Conservation (phyloP, 2,329 filamentous ascomycete genomes). For the Trichophaea hybrida region DNA sequence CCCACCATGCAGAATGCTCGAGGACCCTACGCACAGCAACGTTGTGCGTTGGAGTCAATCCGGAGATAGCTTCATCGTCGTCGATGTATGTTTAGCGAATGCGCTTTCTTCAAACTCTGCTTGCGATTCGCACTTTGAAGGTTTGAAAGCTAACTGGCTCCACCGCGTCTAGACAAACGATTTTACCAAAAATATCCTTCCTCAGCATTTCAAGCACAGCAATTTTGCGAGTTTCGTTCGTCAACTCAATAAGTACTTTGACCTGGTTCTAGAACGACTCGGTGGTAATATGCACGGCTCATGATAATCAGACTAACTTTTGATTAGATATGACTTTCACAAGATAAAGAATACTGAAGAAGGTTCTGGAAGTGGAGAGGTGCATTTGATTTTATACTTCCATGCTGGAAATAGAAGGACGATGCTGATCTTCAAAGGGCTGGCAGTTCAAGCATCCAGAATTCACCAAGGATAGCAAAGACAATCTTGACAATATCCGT, state of each 20-base stretch:
- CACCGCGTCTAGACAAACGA: conserved; percentile 65
- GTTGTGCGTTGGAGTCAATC: conserved; percentile 93
- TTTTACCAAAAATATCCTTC: conserved; percentile 91
- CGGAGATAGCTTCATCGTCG: conserved; percentile 88
- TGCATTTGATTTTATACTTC: conserved; percentile 2
- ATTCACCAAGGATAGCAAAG: conserved; percentile 89
- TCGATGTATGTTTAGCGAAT: conserved; percentile 53
- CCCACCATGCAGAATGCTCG: conserved; percentile 61
- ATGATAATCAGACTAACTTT: background rate
- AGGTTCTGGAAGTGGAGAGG: conserved; percentile 56
- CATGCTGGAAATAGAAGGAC: background rate
- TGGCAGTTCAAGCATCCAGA: conserved; percentile 98
- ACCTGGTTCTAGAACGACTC: background rate
- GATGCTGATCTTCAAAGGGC: conserved; percentile 39
- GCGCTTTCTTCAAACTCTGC: background rate
- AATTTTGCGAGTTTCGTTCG: conserved; percentile 96
- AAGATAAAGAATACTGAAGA: conserved; percentile 91
- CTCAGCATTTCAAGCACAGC: conserved; percentile 98
- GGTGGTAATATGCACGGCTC: no score
- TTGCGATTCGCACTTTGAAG: background rate
- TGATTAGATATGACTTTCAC: conserved; percentile 56
- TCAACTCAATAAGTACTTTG: conserved; percentile 67
- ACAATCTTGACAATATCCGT: conserved; percentile 89
- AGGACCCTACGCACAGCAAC: conserved; percentile 80
- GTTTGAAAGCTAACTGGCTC: background rate